A percentile compares a stretch with the other conserved stretches of the same genome.
phyloP scores from a whole-genome alignment of 768 basidiomycete genomes.

The Amanita rimosa region DNA sequence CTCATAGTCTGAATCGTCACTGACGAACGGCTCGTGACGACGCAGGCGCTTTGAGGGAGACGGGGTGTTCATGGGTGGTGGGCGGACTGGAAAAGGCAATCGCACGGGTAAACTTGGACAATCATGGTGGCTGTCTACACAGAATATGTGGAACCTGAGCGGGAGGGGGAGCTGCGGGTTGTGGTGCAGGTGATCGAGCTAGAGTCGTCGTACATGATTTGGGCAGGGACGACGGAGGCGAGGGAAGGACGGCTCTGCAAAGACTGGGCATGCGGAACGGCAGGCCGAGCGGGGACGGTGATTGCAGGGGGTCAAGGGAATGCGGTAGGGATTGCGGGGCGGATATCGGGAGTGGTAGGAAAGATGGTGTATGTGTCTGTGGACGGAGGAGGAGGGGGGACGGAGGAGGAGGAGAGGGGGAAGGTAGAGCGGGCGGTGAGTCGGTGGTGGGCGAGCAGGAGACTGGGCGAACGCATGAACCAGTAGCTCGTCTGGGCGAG shows the following conservation, averaged over 20 bases:
- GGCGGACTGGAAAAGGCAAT: not conserved
- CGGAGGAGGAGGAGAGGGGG: slow-evolving; percentile 36
- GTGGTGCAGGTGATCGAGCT: slow-evolving; percentile 57
- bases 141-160: slow-evolving; percentile 36
- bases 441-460: not conserved
- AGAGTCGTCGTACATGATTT: slow-evolving; percentile 72
- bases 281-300: slow-evolving; percentile 13
- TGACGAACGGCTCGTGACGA: not conserved
- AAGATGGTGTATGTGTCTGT: slow-evolving; percentile 25
- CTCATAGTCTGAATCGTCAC: not conserved
- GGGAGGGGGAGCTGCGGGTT: slow-evolving; percentile 42
- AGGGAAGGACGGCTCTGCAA: slow-evolving; percentile 41
- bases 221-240: slow-evolving; percentile 56
- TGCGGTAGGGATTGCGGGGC: not conserved
- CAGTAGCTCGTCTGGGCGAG: no score
- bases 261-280: slow-evolving; percentile 82
- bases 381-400: slow-evolving; percentile 19
- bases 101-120: not conserved
- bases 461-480: no score
- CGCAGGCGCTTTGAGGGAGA: not conserved
- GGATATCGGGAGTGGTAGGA: not conserved
- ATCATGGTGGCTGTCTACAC: slow-evolving; percentile 31
- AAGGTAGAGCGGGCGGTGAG: slow-evolving; percentile 53
- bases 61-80: not conserved
- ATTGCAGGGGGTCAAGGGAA: not conserved